These are phyloP conservation scores for Phialocephala subalpina DNA, from an alignment of 2,329 filamentous ascomycete species.

Conservation along the genomic window DNA sequence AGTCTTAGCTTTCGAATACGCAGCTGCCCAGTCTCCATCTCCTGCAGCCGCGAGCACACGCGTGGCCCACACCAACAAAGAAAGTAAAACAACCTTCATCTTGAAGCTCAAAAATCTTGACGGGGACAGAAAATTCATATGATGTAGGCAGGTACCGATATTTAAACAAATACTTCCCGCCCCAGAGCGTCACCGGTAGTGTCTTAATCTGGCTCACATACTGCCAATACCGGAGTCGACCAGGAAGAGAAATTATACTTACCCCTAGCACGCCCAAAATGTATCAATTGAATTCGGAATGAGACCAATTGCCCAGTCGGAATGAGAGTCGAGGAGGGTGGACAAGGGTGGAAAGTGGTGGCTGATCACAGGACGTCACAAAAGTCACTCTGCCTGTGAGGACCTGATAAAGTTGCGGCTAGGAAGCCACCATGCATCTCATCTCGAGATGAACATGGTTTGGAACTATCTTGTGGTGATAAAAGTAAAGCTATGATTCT, in stretches of 20 bases:
- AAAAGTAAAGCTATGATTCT: not conserved
- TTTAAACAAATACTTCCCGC: not conserved
- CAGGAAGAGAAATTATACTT: not conserved
- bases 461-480: not conserved
- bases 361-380: constrained; percentile 13
- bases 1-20: constrained; percentile 73
- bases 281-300: not conserved
- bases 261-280: not conserved
- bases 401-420: constrained; percentile 17
- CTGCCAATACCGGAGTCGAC: not conserved
- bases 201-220: not conserved
- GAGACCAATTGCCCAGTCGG: not conserved
- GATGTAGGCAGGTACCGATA: not conserved
- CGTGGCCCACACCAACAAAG: constrained; percentile 29
- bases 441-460: not conserved
- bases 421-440: constrained; percentile 3
- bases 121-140: not conserved
- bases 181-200: not conserved
- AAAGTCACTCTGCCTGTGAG: constrained; percentile 2
- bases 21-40: constrained; percentile 65
- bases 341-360: constrained; percentile 13
- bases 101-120: constrained; percentile 12
- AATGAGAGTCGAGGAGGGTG: not conserved
- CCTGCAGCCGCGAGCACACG: constrained; percentile 29
- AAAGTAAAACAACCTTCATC: constrained; percentile 24